Evolutionary conservation across 2,329 filamentous ascomycete species (phyloP), one percentile per base, ranked within the genome.

Genomic region (Sporothrix schenckii): DNA sequence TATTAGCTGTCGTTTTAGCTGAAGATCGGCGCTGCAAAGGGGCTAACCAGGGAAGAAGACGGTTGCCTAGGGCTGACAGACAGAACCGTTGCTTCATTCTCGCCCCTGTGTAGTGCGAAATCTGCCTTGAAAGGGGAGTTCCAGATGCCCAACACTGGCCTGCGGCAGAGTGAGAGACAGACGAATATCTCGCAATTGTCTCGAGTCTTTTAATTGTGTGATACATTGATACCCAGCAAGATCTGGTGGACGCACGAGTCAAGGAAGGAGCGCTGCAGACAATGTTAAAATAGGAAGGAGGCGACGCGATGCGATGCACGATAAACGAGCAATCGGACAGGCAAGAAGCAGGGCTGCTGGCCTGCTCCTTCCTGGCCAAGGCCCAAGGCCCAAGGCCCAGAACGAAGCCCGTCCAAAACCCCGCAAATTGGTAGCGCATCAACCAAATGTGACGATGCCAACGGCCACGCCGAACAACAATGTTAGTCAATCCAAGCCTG

Each of bases 1-100:
- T 60, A 11, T 16, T 44, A 34, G 41, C 56, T 19, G 56, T 60
- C 30, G 21, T 60, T 44, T 61, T 44, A 34, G 56, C 39, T 61
- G 56, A 13, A 61, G 56, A 61, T 61, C 56, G 56, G 19, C 56
- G 56, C 56, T 44, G 56, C 34, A 44, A 21, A 60, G 56, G 56
- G 19, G 34, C 19, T 21, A 34, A 21, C 34, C 19, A 41, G 11
- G 11, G 34, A 41, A 41, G 19, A 41, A 44, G 24, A 44, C 56
- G 34, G 34, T 10, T 44, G 56, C 56, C 56, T 44, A 44, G 39
- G 39, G 34, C 19, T 21, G 56, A 14, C n/a, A 61, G 24, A 30
- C 6, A 54, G 52, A 24, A 61, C 44, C n/a, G 39, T 34, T 34
- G 34, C 34, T 34, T 5, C 34, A 34, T 7, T 34, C 34, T 34